Conservation (phyloP, 1,284 basidiomycete species). For the Schizopora paradoxa region DNA sequence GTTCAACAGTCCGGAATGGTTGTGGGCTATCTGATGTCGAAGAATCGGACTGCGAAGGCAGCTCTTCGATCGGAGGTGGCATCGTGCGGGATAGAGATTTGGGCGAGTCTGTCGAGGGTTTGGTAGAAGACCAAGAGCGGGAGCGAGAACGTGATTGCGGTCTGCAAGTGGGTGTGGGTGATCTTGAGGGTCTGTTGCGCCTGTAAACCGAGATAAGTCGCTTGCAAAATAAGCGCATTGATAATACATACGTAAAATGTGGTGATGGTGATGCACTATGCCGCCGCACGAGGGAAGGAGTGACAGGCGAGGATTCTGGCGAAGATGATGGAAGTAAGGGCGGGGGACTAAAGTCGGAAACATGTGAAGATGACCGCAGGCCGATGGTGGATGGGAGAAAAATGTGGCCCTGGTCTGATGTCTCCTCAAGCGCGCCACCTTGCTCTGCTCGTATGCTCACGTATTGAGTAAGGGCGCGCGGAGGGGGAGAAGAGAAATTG, state of each 20-base stretch:
- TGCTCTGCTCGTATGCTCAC: constrained; percentile 29
- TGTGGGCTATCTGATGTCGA: constrained; percentile 42
- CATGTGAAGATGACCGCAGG: constrained; percentile 37
- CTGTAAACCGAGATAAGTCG: constrained; percentile 7
- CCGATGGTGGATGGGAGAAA: constrained; percentile 67
- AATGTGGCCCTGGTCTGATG: constrained; percentile 46
- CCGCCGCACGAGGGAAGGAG: constrained; percentile 10
- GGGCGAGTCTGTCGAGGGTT: constrained; percentile 23
- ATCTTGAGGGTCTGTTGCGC: constrained; percentile 14
- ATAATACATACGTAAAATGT: constrained; percentile 16
- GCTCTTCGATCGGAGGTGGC: constrained; percentile 54
- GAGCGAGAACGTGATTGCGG: constrained; percentile 24
- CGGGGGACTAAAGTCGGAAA: constrained; percentile 13
- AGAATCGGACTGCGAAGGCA: constrained; percentile 39
- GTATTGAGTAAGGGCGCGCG: constrained; percentile 68
- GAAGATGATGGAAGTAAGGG: constrained; percentile 11
- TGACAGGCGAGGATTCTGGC: constrained; percentile 15
- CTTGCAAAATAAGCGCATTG: constrained; percentile 15
- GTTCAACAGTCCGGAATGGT: constrained; percentile 52
- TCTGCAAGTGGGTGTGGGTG: constrained; percentile 16
- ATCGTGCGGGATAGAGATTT: constrained; percentile 32
- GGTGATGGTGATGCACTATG: constrained; percentile 9
- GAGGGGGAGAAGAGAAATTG: constrained; percentile 38
- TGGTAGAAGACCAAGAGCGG: constrained; percentile 35
- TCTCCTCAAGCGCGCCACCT: constrained; percentile 34